phyloP scores from a whole-genome alignment of 192 early-diverging fungal genomes.

The Lobulomyces angularis region DNA sequence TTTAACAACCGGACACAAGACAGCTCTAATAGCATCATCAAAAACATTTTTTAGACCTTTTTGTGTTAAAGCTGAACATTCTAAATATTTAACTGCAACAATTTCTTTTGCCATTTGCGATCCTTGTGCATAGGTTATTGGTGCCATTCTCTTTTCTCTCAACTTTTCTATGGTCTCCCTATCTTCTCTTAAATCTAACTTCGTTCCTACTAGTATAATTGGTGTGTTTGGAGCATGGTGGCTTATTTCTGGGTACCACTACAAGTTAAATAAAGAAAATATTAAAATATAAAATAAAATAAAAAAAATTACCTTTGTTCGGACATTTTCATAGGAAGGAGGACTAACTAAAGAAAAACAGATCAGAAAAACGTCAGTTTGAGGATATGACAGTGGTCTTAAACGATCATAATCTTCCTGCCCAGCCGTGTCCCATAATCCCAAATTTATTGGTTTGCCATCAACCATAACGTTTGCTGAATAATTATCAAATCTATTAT shows the following conservation, averaged over 20 bases:
- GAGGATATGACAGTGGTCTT: constrained; percentile 93
- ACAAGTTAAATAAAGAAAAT: constrained; percentile 4
- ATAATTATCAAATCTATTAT: constrained; percentile 87
- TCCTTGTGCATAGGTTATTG: constrained; percentile 80
- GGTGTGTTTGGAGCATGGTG: constrained; percentile 93
- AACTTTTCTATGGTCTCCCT: constrained; percentile 79
- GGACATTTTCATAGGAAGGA: constrained; percentile 92
- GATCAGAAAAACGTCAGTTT: constrained; percentile 95
- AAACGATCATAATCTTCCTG: constrained; percentile 99
- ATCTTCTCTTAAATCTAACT: constrained; percentile 96
- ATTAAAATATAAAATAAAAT: constrained; percentile 8
- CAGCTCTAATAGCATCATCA: constrained; percentile 95
- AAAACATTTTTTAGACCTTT: constrained; percentile 97
- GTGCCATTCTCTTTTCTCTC: constrained; percentile 69
- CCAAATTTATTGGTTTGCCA: constrained; percentile 95
- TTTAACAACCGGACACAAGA: constrained; percentile 38
- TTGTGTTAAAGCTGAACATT: constrained; percentile 95
- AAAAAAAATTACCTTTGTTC: constrained; percentile 63
- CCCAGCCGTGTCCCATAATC: constrained; percentile 97
- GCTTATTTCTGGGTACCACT: constrained; percentile 91
- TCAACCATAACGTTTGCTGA: constrained; percentile 99
- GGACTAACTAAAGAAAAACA: constrained; percentile 96
- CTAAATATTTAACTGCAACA: constrained; percentile 80
- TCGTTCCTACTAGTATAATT: constrained; percentile 88
- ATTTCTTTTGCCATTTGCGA: constrained; percentile 82